These are phyloP conservation scores for Saccharomyces hybrid DNA, from an alignment of 1,139 yeast genomes.

Conservation along the genomic window DNA sequence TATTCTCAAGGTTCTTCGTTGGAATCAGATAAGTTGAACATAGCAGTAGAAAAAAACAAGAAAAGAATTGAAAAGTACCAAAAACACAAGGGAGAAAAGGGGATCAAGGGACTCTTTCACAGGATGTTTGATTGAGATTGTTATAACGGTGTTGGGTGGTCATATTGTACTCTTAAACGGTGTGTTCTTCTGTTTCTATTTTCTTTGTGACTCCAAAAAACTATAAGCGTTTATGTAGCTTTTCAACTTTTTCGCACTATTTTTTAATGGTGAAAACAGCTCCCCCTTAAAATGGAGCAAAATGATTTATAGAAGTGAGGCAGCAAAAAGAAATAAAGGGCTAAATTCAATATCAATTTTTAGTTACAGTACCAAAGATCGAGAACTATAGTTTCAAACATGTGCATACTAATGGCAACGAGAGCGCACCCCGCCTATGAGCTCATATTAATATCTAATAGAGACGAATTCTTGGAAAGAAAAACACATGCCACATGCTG, in stretches of 20 bases:
- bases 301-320: background rate
- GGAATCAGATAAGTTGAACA: slow-evolving; percentile 17
- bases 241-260: background rate
- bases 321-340: background rate
- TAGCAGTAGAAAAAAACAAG: slow-evolving; percentile 30
- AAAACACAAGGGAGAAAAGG: slow-evolving; percentile 19
- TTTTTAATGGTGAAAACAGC: background rate
- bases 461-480: slow-evolving; percentile 76
- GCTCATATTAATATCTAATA: slow-evolving; percentile 64
- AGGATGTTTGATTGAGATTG: slow-evolving; percentile 19
- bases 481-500: slow-evolving; percentile 62
- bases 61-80: slow-evolving; percentile 24
- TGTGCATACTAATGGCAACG: slow-evolving; percentile 62
- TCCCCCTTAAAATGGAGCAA: background rate
- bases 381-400: slow-evolving; percentile 18
- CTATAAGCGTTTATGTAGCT: background rate
- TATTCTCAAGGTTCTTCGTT: slow-evolving; percentile 3
- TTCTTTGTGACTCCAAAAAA: background rate
- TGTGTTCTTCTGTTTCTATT: background rate
- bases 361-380: background rate
- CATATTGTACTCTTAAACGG: background rate
- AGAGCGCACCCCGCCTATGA: slow-evolving; percentile 59
- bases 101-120: slow-evolving; percentile 22
- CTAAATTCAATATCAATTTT: background rate
- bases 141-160: background rate